Base-by-base conservation (phyloP, 2,329 filamentous ascomycete genomes). In the Trichoderma brevicompactum region DNA sequence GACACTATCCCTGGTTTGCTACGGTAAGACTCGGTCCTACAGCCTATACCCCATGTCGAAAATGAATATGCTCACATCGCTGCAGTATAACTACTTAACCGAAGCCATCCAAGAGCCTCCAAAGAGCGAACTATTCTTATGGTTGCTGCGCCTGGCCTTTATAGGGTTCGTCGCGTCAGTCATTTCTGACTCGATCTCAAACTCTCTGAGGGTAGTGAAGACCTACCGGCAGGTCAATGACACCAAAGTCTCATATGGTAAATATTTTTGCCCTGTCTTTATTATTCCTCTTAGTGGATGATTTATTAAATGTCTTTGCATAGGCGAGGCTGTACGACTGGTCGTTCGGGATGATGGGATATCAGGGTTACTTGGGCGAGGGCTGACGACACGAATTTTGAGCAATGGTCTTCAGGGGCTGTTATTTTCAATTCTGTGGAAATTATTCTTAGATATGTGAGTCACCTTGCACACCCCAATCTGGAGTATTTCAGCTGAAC, bases 201-300 rank as follows among this genome's bases (percentile, higher is more conserved):
- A 83, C 68, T 82, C 81, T 0, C 55, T 83, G 49, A 71, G 80
- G 32, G 81, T 83, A 0, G 76, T 83, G 5, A 83, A 83, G 71
- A 83, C 81, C 0, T 83, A 82, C 64, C 79, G 81, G 1, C 81
- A 83, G 67, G 81, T 82, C 65, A 82, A 83, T 59, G 80, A 82
- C 17, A 80, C 75, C 4, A 74, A 80, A 52, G 75, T 83, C 1
- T 81, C 81, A 2, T 83, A 83, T 46, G 66, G 80, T 82, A 72
- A 72, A 74, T 4, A 13, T 41, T 0, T 8, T 5, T 7, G 7
- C 7, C 15, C 10, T 5, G 6, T 13, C 1, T 12, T 2, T 1
- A 8, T 19, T 64, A 36, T 60, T 8, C 12, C 28, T 5, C 10
- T 2, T 17, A 10, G 23, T 3, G 10, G 1, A 8, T 15, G 0